Evolutionary conservation across 345 rosid genomes (phyloP).

Genomic region (Bruguiera parviflora): DNA sequence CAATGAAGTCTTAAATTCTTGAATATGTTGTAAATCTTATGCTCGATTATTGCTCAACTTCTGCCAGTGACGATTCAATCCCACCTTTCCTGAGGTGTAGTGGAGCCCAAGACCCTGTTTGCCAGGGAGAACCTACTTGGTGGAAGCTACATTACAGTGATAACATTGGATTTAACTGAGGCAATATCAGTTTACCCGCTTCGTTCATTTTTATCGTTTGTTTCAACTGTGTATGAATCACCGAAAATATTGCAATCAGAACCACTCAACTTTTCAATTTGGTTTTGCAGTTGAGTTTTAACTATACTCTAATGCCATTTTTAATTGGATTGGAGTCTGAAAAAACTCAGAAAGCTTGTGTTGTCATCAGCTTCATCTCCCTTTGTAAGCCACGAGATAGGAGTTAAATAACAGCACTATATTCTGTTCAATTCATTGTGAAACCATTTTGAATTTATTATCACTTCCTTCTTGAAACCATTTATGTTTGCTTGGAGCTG

Average conservation of each 20-base stretch:
- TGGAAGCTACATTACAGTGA: constrained; percentile 25
- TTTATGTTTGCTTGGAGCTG: too few species aligned
- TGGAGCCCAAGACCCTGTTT: constrained; percentile 32
- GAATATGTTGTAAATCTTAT: too few species aligned
- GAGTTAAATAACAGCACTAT: constrained; percentile 67
- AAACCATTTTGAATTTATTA: too few species aligned
- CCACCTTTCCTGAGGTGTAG: constrained; percentile 19
- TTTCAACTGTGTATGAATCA: neutral
- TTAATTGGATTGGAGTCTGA: constrained; percentile 39
- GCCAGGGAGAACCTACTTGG: constrained; percentile 39
- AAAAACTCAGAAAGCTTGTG: constrained; percentile 51
- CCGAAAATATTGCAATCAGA: constrained; percentile 21
- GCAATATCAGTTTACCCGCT: constrained; percentile 14
- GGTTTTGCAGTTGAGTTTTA: constrained; percentile 32
- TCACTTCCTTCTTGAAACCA: too few species aligned
- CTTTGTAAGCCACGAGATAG: constrained; percentile 28
- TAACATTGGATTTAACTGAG: constrained; percentile 23
- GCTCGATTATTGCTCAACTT: constrained; percentile 19
- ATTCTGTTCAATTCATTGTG: constrained; percentile 4
- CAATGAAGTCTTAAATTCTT: too few species aligned
- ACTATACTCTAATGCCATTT: constrained; percentile 34
- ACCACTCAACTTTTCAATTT: too few species aligned
- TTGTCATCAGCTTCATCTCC: constrained; percentile 77
- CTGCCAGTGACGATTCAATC: constrained; percentile 25
- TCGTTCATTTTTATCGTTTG: neutral